phyloP scores from a whole-genome alignment of 2,329 filamentous ascomycete species.

The Aspergillus sp. region DNA sequence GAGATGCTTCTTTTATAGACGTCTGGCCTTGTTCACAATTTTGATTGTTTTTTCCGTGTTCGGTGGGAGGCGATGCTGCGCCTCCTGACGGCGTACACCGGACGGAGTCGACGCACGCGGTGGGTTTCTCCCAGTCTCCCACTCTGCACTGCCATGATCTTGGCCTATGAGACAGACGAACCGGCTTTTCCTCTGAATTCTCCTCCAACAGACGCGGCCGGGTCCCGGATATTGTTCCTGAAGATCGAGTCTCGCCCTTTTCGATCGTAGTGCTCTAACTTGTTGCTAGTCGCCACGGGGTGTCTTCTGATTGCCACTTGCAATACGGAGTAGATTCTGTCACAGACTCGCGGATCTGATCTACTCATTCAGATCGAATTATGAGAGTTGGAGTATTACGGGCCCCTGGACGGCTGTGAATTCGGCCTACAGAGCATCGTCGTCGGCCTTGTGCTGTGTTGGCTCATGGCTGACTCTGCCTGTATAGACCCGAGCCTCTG shows the following conservation, averaged over 20 bases:
- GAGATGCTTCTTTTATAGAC: background rate
- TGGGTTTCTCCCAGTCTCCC: background rate
- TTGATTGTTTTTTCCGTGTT: background rate
- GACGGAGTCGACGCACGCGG: background rate
- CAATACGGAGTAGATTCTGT: background rate
- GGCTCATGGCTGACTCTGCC: background rate
- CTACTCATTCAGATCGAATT: background rate
- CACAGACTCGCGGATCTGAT: background rate
- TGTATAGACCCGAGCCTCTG: background rate
- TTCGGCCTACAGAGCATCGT: background rate
- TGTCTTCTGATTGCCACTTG: conserved; percentile 3
- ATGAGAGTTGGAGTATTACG: background rate
- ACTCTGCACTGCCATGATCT: conserved; percentile 15
- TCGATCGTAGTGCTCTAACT: background rate
- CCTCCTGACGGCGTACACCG: background rate
- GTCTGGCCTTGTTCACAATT: background rate
- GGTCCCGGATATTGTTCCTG: conserved; percentile 5
- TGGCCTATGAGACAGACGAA: background rate
- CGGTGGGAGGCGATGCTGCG: background rate
- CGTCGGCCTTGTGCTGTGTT: background rate
- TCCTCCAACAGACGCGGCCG: background rate
- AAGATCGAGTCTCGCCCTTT: conserved; percentile 6
- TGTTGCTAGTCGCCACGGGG: conserved; percentile 6
- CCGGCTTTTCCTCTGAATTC: background rate
- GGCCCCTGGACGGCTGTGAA: background rate